These are phyloP conservation scores for Irpex sp. DNA, from an alignment of 1,284 basidiomycete genomes.

Conservation along the genomic window DNA sequence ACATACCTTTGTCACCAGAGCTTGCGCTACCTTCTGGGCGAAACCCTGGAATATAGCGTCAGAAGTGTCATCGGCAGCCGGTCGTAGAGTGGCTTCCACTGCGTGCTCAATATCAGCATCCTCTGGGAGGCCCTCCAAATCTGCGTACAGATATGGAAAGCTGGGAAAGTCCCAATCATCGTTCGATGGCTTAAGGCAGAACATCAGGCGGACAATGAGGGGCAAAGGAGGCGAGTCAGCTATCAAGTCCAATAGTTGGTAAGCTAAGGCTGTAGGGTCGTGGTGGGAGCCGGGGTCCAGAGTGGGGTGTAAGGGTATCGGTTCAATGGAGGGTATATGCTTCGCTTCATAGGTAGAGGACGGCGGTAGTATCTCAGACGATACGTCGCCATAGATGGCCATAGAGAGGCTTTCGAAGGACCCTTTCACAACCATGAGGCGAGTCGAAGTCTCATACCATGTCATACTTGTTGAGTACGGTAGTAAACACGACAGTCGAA, in stretches of 20 bases:
- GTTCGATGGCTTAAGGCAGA: constrained; percentile 66
- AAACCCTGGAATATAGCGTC: constrained; percentile 45
- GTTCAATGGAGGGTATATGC: constrained; percentile 32
- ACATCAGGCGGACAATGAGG: constrained; percentile 62
- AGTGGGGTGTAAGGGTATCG: constrained; percentile 36
- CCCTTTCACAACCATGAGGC: constrained; percentile 73
- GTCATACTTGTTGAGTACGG: not conserved
- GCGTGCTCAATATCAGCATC: constrained; percentile 51
- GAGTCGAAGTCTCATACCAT: constrained; percentile 55
- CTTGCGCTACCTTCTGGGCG: constrained; percentile 44
- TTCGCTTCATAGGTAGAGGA: constrained; percentile 29
- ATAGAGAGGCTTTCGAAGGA: constrained; percentile 60
- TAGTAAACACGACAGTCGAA: not conserved
- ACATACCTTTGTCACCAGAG: constrained; percentile 48
- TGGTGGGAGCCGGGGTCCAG: constrained; percentile 55
- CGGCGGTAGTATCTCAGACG: constrained; percentile 27
- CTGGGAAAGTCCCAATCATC: constrained; percentile 72
- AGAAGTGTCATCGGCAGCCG: constrained; percentile 48
- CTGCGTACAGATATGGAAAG: constrained; percentile 64
- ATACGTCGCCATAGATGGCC: constrained; percentile 60
- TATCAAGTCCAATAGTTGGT: constrained; percentile 52
- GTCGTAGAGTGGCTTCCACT: constrained; percentile 43
- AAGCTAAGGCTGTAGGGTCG: constrained; percentile 58
- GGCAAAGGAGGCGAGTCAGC: constrained; percentile 54
- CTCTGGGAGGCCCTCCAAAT: constrained; percentile 40